These are phyloP conservation scores for Isatis lusitanica DNA, from an alignment of 441 rosid species.

Conservation along the genomic window DNA sequence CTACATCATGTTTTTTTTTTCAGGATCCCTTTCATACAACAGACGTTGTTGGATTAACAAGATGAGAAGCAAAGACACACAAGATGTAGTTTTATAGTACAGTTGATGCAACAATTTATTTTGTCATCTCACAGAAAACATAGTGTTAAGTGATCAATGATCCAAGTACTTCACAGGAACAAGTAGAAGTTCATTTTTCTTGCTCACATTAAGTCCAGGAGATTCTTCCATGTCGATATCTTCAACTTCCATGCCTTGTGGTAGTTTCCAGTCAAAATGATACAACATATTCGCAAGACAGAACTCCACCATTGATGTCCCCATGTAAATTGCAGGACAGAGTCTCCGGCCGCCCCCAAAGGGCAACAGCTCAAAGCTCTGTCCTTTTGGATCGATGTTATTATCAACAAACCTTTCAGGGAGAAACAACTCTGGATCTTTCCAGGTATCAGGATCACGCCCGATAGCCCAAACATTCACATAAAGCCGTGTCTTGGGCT, in stretches of 20 bases:
- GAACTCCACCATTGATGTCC: constrained; percentile 40
- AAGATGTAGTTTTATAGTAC: neutral
- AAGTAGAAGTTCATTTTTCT: constrained; percentile 43
- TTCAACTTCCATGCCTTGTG: constrained; percentile 34
- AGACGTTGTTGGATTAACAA: neutral
- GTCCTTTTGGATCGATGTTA: constrained; percentile 53
- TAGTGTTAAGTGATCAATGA: neutral
- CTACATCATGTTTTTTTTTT: neutral
- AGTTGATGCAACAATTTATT: neutral
- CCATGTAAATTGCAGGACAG: constrained; percentile 55
- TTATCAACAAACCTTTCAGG: constrained; percentile 58
- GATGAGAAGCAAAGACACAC: neutral
- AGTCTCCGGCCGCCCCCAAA: constrained; percentile 59
- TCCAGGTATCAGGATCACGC: constrained; percentile 57
- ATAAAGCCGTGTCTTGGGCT: constrained; percentile 45
- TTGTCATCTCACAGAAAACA: neutral
- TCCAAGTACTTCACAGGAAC: constrained; percentile 36
- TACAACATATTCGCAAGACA: constrained; percentile 56
- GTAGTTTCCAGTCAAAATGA: constrained; percentile 51
- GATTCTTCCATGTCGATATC: constrained; percentile 49
- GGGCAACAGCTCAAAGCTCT: constrained; percentile 52
- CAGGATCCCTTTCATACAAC: neutral
- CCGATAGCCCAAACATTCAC: constrained; percentile 65
- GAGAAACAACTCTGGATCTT: constrained; percentile 47
- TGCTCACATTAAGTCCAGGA: constrained; percentile 37